These are phyloP conservation scores for Leptographium wingfieldii DNA, from an alignment of 2,329 filamentous ascomycete genomes.

Conservation along the genomic window DNA sequence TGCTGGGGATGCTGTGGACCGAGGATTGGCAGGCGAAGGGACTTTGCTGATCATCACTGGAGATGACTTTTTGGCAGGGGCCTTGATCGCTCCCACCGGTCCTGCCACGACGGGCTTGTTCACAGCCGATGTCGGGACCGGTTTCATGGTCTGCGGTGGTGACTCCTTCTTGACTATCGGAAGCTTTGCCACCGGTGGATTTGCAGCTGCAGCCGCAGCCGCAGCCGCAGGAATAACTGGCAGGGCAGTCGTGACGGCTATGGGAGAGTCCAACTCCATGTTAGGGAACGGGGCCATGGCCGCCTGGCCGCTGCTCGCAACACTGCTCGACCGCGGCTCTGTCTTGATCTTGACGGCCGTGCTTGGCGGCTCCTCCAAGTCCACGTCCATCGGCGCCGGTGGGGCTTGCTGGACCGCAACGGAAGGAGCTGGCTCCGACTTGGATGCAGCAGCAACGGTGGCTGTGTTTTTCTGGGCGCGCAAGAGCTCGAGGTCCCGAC, in stretches of 20 bases:
- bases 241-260: background rate
- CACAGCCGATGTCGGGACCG: constrained; percentile 9
- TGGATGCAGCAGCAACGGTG: constrained; percentile 5
- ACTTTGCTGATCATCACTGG: constrained; percentile 5
- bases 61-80: constrained; percentile 2
- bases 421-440: constrained; percentile 3
- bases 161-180: constrained; percentile 9
- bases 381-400: constrained; percentile 19
- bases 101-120: constrained; percentile 6
- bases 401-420: constrained; percentile 11
- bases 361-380: constrained; percentile 14
- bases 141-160: constrained; percentile 9
- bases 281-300: constrained; percentile 40
- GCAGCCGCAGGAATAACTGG: constrained; percentile 4
- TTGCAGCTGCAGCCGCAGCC: constrained; percentile 3
- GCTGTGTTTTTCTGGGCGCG: constrained; percentile 19
- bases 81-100: background rate
- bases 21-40: constrained; percentile 5
- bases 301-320: background rate
- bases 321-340: constrained; percentile 19
- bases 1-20: background rate
- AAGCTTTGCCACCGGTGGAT: background rate
- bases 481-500: constrained; percentile 37
- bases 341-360: constrained; percentile 19
- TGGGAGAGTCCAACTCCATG: constrained; percentile 35